phyloP scores from a whole-genome alignment of 2,329 filamentous ascomycete species.

The Fusarium palustre region DNA sequence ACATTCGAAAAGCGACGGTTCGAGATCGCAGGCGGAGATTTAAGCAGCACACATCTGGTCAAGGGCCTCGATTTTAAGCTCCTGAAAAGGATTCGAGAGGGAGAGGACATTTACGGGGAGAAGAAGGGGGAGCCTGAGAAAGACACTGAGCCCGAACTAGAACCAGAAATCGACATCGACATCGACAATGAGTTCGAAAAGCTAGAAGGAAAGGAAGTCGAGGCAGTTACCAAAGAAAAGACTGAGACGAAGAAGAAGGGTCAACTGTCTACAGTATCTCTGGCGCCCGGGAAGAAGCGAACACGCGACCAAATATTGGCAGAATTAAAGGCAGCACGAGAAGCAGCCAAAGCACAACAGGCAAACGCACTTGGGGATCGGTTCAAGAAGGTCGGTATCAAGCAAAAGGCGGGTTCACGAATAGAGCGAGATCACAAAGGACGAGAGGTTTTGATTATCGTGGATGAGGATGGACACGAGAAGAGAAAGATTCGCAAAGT shows the following conservation, averaged over 20 bases:
- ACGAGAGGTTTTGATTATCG: slow-evolving; percentile 72
- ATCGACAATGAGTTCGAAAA: slow-evolving; percentile 76
- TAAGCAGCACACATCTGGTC: slow-evolving; percentile 84
- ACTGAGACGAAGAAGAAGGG: slow-evolving; percentile 67
- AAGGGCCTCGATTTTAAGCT: slow-evolving; percentile 92
- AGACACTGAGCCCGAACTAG: slow-evolving; percentile 47
- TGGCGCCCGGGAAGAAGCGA: slow-evolving; percentile 69
- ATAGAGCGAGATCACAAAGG: slow-evolving; percentile 72
- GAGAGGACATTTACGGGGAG: slow-evolving; percentile 73
- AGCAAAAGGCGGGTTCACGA: slow-evolving; percentile 64
- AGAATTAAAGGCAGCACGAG: slow-evolving; percentile 72
- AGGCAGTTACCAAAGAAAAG: slow-evolving; percentile 64
- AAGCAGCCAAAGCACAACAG: slow-evolving; percentile 67
- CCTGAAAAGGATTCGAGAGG: slow-evolving; percentile 74
- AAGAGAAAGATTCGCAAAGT: slow-evolving; percentile 72
- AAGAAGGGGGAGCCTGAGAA: slow-evolving; percentile 46
- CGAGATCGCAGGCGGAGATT: slow-evolving; percentile 85
- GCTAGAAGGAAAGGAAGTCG: slow-evolving; percentile 66
- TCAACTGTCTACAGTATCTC: slow-evolving; percentile 65
- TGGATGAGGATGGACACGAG: slow-evolving; percentile 74
- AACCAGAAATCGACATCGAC: slow-evolving; percentile 50
- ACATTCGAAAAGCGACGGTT: slow-evolving; percentile 81
- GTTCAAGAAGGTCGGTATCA: slow-evolving; percentile 74
- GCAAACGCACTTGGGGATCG: slow-evolving; percentile 66
- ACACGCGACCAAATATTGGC: slow-evolving; percentile 75